Base-by-base conservation (phyloP, 306 rosid species). In the Cyclanthera cordifolia region DNA sequence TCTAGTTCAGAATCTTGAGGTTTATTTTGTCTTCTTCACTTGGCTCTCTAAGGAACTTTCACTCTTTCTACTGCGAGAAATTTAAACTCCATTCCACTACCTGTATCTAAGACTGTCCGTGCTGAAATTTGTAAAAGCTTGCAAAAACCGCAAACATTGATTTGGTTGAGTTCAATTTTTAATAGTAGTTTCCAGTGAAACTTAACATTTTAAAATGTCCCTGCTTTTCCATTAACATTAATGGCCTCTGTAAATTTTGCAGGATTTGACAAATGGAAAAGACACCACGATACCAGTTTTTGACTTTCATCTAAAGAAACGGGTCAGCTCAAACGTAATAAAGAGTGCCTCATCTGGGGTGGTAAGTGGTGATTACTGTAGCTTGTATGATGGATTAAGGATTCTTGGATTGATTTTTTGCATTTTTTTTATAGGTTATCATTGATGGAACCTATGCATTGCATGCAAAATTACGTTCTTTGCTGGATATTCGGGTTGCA, bases 401-500 rank as follows among this genome's bases (percentile, higher is more conserved):
- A 15, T 19, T 43, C 10, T 58, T 45, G 17, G 57, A 57, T 54
- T 77, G 66, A 72, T 70, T 70, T 52, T 73, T 50, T 45, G 30
- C 65, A 57, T 45, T 72, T 70, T 74, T 60, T 34, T 71, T 75
- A 59, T 82, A 94, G 97, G 91, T 94, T 68, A 85, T 94, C 76
- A 95, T 94, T 79, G 99, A 94, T 75, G 99, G 99, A 53, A 86
- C 99, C 66, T 90, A 90, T 75, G 97, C 99, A 56, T 82, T 93
- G 68, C 97, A 94, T 82, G 94, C 99, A 64, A 94, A 86, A 81
- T 73, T 94, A 78, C 96, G 99, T 71, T 94, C 99, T 75, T 78
- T 86, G 84, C 86, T 94, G 76, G 99, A 94, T 83, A 90, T 94
- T 86, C 95, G 99, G 72, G 99, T 94, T 75, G 99, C 99, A 68